Percentiles rank a stretch among this genome's conserved stretches.
Evolutionary conservation across 2,329 filamentous ascomycete genomes (phyloP).

Genomic region (Botrytis byssoidea): DNA sequence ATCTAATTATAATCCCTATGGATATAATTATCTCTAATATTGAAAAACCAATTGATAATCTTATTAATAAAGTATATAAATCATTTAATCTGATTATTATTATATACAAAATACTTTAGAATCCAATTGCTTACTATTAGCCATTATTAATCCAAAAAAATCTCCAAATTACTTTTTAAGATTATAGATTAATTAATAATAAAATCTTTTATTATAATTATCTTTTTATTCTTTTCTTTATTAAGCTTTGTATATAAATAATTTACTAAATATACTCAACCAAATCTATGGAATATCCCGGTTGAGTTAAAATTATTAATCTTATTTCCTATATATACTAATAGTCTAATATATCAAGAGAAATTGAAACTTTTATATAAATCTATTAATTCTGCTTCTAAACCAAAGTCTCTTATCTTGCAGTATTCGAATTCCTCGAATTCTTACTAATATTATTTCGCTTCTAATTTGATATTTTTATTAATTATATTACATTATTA

Average conservation of each 20-base stretch:
- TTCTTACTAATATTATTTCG: accelerated
- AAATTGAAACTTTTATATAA: too few relatives aligned
- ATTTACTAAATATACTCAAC: too few relatives aligned
- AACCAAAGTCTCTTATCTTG: accelerated
- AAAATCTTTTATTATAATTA: too few relatives aligned
- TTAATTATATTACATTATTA: accelerated
- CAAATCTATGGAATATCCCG: accelerated
- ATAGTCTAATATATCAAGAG: too few relatives aligned
- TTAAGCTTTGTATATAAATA: too few relatives aligned
- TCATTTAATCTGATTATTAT: too few relatives aligned
- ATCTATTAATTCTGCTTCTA: too few relatives aligned
- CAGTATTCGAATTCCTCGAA: accelerated
- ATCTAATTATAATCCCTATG: accelerated
- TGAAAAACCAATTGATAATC: accelerated
- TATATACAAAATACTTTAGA: accelerated
- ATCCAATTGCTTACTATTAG: accelerated
- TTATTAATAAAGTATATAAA: too few relatives aligned
- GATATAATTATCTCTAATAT: accelerated
- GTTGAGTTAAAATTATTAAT: too few relatives aligned
- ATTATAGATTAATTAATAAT: too few relatives aligned
- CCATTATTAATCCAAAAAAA: accelerated
- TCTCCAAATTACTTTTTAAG: accelerated
- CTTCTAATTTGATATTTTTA: accelerated
- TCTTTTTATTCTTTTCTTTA: accelerated
- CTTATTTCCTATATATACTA: too few relatives aligned